Base-by-base conservation (phyloP, 225 moss, liverwort and hornwort species). In the Pseudoscleropodium purum region DNA sequence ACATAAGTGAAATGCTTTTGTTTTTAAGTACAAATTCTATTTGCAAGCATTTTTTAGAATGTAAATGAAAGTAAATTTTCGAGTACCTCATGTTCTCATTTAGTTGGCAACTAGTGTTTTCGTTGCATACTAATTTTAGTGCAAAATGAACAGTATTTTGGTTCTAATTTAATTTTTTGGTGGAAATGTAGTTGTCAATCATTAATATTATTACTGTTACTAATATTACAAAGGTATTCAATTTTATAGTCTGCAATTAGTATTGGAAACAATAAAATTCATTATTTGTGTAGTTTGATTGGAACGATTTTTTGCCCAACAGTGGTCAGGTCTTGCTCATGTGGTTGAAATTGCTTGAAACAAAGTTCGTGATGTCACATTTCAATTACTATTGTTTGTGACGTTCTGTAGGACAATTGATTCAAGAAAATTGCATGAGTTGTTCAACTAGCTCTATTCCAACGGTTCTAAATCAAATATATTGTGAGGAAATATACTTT, bases 131-230 rank as follows among this genome's bases (percentile, higher is more conserved):
- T 27, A 26, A 41, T 16, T 15, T 73, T 21, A 15, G 9, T 41
- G 3, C 3, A 3, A 74, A 29, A 1, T 18, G 12, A 49, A 49
- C 7, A 1, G 9, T 0, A 21, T 12, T 5, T 8, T 51, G 20
- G 0, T 76, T 76, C 0, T 15, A 51, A 33, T 76, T 21, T 76
- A 21, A 5, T 34, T 34, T 12, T 2, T 8, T 34, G 8, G 14
- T 34, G 2, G 0, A 8, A 77, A 51, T 8, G 3, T 33, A 51
- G 3, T 7, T 33, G 49, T 0, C 4, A 18, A 45, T 25, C 11
- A 24, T 2, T 8, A n/a, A n/a, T n/a, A n/a, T n/a, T n/a, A n/a
- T 43, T 30, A 74, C 0, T 41, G 7, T 13, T 72, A 3, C 3
- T 72, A 26, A 15, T 43, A 45, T 45, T 47, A 21, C 0, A 7